Evolutionary conservation across 371 early-diverging fungal genomes (phyloP).

Genomic region (Mycotypha africana): DNA sequence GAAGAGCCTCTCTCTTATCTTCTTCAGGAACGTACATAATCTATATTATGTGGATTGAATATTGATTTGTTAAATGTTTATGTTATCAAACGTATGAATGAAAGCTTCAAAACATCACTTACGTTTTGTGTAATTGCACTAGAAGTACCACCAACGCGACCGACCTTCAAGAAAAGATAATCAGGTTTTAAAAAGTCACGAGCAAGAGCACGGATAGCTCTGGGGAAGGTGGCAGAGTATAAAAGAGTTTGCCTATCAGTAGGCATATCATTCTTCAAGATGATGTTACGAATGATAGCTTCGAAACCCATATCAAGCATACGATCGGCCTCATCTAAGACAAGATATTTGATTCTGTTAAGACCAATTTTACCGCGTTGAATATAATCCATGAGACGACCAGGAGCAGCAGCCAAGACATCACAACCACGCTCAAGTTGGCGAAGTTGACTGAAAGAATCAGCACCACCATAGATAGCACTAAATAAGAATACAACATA

Average conservation of each 20-base stretch:
- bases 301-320: constrained; percentile 99
- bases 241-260: constrained; percentile 92
- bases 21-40: constrained; percentile 41
- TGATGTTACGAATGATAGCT: constrained; percentile 87
- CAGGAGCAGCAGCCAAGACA: constrained; percentile 96
- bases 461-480: constrained; percentile 92
- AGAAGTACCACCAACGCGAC: constrained; percentile 55
- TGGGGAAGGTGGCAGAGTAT: constrained; percentile 99
- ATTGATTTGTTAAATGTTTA: not conserved
- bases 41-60: not conserved
- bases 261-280: constrained; percentile 66
- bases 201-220: constrained; percentile 86
- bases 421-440: constrained; percentile 87
- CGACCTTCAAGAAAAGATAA: constrained; percentile 42
- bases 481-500: constrained; percentile 29
- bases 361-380: constrained; percentile 74
- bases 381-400: constrained; percentile 94
- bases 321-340: constrained; percentile 97
- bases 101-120: too few relatives aligned
- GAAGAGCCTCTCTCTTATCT: constrained; percentile 33
- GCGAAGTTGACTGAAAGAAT: constrained; percentile 74
- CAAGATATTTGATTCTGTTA: constrained; percentile 78
- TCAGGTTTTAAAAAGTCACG: constrained; percentile 82
- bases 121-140: constrained; percentile 45
- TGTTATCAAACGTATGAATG: not conserved